phyloP scores from a whole-genome alignment of 2,329 filamentous ascomycete genomes.

The Botrytis tulipae region DNA sequence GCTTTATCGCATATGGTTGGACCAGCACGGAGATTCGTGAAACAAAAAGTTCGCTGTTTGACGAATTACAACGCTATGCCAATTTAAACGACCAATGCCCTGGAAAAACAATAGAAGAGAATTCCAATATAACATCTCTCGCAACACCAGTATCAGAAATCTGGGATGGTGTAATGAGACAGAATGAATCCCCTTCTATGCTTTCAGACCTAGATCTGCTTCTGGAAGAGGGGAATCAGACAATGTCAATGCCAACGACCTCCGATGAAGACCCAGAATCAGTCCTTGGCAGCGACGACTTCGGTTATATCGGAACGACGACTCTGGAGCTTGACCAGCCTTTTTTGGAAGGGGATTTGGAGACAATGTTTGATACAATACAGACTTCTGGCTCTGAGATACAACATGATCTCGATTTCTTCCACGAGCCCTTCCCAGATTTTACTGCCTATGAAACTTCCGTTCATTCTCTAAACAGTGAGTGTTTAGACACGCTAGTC shows the following conservation, averaged over 20 bases:
- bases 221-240: neutral
- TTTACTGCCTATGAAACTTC: neutral
- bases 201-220: neutral
- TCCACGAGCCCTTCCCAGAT: neutral
- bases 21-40: neutral
- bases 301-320: neutral
- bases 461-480: neutral
- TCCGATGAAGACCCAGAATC: neutral
- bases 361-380: neutral
- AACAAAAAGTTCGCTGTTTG: neutral
- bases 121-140: neutral
- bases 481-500: neutral
- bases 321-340: neutral
- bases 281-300: neutral
- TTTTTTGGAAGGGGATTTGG: neutral
- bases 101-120: neutral
- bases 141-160: neutral
- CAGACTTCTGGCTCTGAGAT: neutral
- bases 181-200: neutral
- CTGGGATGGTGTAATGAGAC: neutral
- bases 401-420: neutral
- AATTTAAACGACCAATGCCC: neutral
- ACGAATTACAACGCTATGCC: neutral
- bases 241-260: neutral
- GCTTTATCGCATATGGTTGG: neutral